Evolutionary conservation across 257 asterid species (phyloP), one percentile per base, ranked within the genome.

Genomic region (Schizonepeta tenuifolia): DNA sequence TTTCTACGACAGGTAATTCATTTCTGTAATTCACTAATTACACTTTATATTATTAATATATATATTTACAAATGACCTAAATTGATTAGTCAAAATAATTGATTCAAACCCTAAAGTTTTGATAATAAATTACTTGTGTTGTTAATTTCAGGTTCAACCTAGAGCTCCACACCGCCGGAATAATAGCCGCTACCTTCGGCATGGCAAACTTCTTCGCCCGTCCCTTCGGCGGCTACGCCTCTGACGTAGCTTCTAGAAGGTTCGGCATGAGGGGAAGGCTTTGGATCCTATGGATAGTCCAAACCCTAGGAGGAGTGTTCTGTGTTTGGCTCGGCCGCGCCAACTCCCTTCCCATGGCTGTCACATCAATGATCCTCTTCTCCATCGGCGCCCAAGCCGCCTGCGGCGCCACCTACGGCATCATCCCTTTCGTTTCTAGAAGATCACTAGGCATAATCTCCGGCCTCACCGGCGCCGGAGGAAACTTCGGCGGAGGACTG

Each of bases 401-500:
- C 1, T 78, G 83, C 17, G 86, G 86, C 1, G 83, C 86, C 20
- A 46, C 86, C 47, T 79, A 78, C 79, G 86, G 86, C 55, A 68
- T 81, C 74, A 81, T 81, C 55, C 86, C 86, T 0, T 81, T 81
- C 65, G 74, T 81, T 6, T 80, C 84, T 0, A 51, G 83, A 22
- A 18, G 86, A 18, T 75, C 86, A 0, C 6, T 81, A 3, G 86
- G 86, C n/a, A 3, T 81, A 2, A 71, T 81, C 51, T 75, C 81
- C n/a, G 79, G 86, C 35, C 79, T 81, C 50, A 81, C 81, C 1
- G 89, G 89, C 1, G 89, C 87, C 2, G 87, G 89, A 9, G 85
- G 89, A 0, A 85, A 85, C 44, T 80, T 84, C 41, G 89, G 87
- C 0, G 85, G 86, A 3, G 89, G 87, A 0, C 35, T 85, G 0